Evolutionary conservation across 345 rosid genomes (phyloP).

Genomic region (Brassica carinata): DNA sequence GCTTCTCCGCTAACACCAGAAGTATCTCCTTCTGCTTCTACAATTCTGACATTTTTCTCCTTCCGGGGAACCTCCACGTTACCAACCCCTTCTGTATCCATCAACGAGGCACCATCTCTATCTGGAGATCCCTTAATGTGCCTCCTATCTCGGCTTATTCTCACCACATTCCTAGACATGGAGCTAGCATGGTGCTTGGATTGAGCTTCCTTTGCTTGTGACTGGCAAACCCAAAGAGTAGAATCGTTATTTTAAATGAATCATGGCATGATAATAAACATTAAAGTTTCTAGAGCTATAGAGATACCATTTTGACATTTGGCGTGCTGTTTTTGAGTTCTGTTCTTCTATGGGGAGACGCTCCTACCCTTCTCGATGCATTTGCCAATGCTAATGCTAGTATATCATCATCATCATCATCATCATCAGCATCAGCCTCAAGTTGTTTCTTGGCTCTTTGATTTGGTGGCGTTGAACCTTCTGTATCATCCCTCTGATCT

Average conservation of each 20-base stretch:
- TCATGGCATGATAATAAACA: conserved; percentile 5
- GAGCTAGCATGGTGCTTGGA: conserved; percentile 46
- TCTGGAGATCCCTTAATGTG: conserved; percentile 43
- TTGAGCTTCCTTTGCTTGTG: conserved; percentile 50
- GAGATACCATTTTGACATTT: conserved; percentile 60
- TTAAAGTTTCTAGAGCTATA: conserved; percentile 1
- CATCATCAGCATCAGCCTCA: conserved; percentile 38
- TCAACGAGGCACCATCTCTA: conserved; percentile 47
- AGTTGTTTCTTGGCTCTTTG: conserved; percentile 56
- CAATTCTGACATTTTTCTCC: conserved; percentile 56
- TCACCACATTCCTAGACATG: conserved; percentile 43
- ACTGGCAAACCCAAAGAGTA: conserved; percentile 37
- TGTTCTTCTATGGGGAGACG: conserved; percentile 16
- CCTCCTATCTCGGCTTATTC: conserved; percentile 47
- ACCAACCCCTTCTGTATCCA: conserved; percentile 61
- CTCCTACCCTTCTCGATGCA: conserved; percentile 21
- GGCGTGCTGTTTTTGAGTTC: conserved; percentile 41
- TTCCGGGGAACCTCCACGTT: conserved; percentile 59
- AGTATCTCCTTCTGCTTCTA: conserved; percentile 45
- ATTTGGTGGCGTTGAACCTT: conserved; percentile 43
- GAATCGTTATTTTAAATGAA: conserved; percentile 1
- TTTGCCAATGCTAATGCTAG: conserved; percentile 40
- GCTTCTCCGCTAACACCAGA: conserved; percentile 78
- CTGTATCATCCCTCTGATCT: conserved; percentile 47
- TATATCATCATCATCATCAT: conserved; percentile 48